Conservation (phyloP, 2,329 filamentous ascomycete species). For the Fusarium zealandicum region DNA sequence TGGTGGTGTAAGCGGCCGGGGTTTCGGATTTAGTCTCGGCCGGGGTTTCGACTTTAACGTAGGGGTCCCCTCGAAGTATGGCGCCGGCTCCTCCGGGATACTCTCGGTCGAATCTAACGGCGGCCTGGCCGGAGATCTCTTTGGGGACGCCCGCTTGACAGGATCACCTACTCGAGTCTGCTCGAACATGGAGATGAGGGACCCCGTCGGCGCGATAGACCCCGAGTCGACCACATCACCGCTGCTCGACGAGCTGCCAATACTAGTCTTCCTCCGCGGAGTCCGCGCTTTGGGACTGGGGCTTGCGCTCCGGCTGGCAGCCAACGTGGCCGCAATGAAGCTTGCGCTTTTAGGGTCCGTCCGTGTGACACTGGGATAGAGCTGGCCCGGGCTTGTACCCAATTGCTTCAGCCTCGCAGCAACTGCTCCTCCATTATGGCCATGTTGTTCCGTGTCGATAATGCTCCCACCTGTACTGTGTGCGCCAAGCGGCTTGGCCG, state of each 20-base stretch:
- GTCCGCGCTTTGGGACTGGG: conserved; percentile 43
- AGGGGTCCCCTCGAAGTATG: neutral
- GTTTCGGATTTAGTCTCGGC: conserved; percentile 38
- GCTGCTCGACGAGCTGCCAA: conserved; percentile 39
- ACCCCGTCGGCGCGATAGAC: conserved; percentile 67
- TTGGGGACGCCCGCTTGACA: conserved; percentile 44
- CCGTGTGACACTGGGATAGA: conserved; percentile 26
- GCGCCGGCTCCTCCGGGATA: conserved; percentile 20
- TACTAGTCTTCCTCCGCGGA: conserved; percentile 43
- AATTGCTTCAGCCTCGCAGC: conserved; percentile 39
- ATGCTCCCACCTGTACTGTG: conserved; percentile 51
- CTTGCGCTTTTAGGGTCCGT: conserved; percentile 60
- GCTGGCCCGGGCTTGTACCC: conserved; percentile 30
- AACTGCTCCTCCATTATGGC: conserved; percentile 30
- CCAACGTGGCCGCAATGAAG: conserved; percentile 64
- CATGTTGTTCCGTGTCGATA: conserved; percentile 30
- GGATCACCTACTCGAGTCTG: conserved; percentile 49
- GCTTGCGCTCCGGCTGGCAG: conserved; percentile 59
- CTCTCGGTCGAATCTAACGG: conserved; percentile 14
- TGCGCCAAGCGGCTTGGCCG: conserved; percentile 40
- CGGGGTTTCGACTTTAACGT: conserved; percentile 41
- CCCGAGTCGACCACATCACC: conserved; percentile 55
- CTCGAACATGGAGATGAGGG: conserved; percentile 75
- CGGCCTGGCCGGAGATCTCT: conserved; percentile 26
- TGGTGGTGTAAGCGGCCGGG: conserved; percentile 32